phyloP scores from a whole-genome alignment of 192 early-diverging fungal species.

The Rhizoclosmatium globosum region DNA sequence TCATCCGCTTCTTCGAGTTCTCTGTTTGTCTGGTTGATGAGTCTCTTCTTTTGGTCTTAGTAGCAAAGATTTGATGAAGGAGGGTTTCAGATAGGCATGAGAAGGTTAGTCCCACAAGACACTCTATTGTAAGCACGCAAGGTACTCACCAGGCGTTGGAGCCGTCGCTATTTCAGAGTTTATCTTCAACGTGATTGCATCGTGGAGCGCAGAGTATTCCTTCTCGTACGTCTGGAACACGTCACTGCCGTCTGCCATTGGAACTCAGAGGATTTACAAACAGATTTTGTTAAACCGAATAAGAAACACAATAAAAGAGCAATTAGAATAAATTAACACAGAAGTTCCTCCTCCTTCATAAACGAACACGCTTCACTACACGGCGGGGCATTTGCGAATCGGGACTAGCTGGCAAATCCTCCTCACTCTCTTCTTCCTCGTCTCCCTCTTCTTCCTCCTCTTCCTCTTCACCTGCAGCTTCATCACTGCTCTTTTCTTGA shows the following conservation, averaged over 20 bases:
- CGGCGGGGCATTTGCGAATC: conserved; percentile 10
- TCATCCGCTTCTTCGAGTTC: conserved; percentile 92
- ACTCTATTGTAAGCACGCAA: neutral
- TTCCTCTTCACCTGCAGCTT: conserved; percentile 25
- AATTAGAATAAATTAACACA: neutral
- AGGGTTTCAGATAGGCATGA: conserved; percentile 3
- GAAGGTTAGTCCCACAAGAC: neutral
- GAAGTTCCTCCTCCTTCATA: neutral
- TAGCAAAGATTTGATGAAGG: conserved; percentile 1
- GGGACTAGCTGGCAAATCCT: conserved; percentile 7
- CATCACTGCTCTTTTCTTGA: conserved; percentile 16
- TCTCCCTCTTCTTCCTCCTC: conserved; percentile 40
- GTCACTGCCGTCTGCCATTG: conserved; percentile 62
- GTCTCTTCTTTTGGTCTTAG: conserved; percentile 77
- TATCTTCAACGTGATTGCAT: conserved; percentile 67
- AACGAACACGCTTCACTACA: conserved; percentile 13
- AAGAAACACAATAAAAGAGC: neutral
- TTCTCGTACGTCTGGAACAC: conserved; percentile 89
- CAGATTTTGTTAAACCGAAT: neutral
- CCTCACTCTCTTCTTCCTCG: conserved; percentile 28
- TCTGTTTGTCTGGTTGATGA: conserved; percentile 78
- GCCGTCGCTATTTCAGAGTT: conserved; percentile 63
- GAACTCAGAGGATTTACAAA: neutral
- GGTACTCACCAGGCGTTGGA: conserved; percentile 59
- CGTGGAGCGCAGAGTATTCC: conserved; percentile 73